Conservation (phyloP, 192 early-diverging fungal species). For the Backusella morwellensis region DNA sequence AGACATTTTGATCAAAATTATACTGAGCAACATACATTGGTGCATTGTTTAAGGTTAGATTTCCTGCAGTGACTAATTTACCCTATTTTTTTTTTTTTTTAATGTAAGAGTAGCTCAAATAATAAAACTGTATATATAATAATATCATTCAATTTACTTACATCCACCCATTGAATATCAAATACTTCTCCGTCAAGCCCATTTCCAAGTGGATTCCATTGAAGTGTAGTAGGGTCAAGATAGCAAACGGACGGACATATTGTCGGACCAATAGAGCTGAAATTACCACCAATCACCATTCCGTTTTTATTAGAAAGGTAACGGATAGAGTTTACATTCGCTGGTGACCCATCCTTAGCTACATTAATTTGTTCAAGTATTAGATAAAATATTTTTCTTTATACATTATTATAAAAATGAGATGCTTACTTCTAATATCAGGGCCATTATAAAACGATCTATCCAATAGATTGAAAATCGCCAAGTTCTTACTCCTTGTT, state of each 20-base stretch:
- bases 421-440: conserved; percentile 26
- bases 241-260: conserved; percentile 32
- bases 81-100: background rate
- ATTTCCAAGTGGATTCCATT: conserved; percentile 35
- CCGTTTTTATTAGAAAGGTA: conserved; percentile 16
- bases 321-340: conserved; percentile 26
- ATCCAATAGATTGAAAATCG: conserved; percentile 52
- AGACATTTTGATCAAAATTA: conserved; percentile 9
- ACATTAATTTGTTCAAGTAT: background rate
- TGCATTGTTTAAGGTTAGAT: conserved; percentile 19
- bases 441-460: conserved; percentile 21
- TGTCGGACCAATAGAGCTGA: conserved; percentile 45
- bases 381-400: conserved; percentile 40
- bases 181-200: conserved; percentile 32
- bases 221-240: conserved; percentile 21
- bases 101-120: background rate
- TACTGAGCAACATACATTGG: conserved; percentile 16
- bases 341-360: conserved; percentile 25
- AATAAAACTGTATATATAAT: too few species aligned
- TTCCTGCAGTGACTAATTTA: conserved; percentile 21
- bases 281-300: conserved; percentile 58
- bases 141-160: background rate
- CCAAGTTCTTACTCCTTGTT: conserved; percentile 20
- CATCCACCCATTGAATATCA: conserved; percentile 33
- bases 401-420: background rate